These are phyloP conservation scores for Trametes polyzona DNA, from an alignment of 1,284 basidiomycete species.

Conservation along the genomic window DNA sequence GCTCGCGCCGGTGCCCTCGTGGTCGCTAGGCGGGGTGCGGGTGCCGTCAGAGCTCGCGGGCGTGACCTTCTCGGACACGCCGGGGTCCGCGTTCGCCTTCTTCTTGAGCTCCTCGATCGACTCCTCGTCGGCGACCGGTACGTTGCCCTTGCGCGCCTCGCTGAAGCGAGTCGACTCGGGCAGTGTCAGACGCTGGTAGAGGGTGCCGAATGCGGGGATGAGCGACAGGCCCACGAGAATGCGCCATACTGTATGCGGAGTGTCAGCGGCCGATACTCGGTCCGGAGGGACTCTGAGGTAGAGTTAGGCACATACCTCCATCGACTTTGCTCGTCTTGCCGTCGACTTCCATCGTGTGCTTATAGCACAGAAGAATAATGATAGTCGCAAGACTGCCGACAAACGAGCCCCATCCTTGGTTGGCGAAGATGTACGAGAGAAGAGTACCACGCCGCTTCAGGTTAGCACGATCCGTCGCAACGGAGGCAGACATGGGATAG, in stretches of 20 bases:
- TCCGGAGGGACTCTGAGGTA: not conserved
- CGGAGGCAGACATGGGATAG: constrained; percentile 79
- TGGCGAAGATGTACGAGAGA: constrained; percentile 75
- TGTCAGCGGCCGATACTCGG: not conserved
- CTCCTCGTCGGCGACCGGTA: constrained; percentile 38
- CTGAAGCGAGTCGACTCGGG: constrained; percentile 68
- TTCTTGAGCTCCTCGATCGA: constrained; percentile 42
- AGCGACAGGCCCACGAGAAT: constrained; percentile 56
- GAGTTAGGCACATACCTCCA: constrained; percentile 49
- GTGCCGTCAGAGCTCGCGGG: constrained; percentile 6
- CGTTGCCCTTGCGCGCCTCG: constrained; percentile 42
- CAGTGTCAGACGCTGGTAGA: constrained; percentile 77
- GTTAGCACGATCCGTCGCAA: constrained; percentile 72
- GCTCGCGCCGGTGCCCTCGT: not conserved
- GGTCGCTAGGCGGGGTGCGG: constrained; percentile 13
- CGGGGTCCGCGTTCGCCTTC: constrained; percentile 34
- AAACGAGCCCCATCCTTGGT: constrained; percentile 78
- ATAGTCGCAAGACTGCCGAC: constrained; percentile 69
- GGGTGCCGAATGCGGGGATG: constrained; percentile 59
- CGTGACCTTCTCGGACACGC: constrained; percentile 27
- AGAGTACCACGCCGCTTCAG: constrained; percentile 74
- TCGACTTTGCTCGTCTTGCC: constrained; percentile 66
- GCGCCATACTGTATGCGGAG: constrained; percentile 45
- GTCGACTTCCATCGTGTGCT: constrained; percentile 60
- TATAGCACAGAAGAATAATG: constrained; percentile 72